Evolutionary conservation across 225 moss, liverwort and hornwort genomes (phyloP).

Genomic region (Thuidium tamariscinum): DNA sequence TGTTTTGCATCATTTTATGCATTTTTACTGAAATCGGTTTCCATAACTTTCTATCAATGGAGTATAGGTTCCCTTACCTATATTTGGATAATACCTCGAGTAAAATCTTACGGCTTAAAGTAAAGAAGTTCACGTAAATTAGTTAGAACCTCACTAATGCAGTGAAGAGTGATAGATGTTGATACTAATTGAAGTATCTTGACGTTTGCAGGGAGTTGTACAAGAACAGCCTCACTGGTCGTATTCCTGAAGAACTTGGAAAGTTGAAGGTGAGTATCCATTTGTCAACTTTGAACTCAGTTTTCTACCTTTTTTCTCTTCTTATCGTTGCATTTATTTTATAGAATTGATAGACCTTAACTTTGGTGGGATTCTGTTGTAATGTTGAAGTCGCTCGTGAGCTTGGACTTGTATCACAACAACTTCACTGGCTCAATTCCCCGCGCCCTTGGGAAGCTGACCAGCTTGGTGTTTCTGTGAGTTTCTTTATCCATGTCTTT

Average conservation of each 20-base stretch:
- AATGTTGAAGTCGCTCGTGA: slow-evolving; percentile 34
- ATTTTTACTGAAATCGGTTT: neutral
- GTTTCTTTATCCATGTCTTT: neutral
- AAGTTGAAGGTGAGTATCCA: slow-evolving; percentile 23
- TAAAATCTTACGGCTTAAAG: neutral
- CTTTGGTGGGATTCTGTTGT: neutral
- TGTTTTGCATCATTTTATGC: neutral
- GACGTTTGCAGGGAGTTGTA: slow-evolving; percentile 31
- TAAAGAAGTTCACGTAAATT: neutral
- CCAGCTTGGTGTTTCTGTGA: slow-evolving; percentile 39
- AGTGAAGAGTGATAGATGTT: neutral
- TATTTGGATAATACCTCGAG: neutral
- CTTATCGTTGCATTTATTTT: neutral
- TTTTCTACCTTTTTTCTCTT: neutral
- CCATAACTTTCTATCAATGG: neutral
- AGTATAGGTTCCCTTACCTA: neutral
- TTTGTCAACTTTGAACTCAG: neutral
- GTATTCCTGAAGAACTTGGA: slow-evolving; percentile 37
- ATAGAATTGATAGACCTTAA: neutral
- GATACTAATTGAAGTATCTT: neutral
- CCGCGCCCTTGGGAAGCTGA: slow-evolving; percentile 36
- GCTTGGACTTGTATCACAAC: slow-evolving; percentile 54
- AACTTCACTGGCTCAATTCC: slow-evolving; percentile 52
- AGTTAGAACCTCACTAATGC: neutral
- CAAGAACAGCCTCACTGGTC: slow-evolving; percentile 45